phyloP scores from a whole-genome alignment of 2,329 filamentous ascomycete genomes.

The Tolypocladium ophioglossoides region DNA sequence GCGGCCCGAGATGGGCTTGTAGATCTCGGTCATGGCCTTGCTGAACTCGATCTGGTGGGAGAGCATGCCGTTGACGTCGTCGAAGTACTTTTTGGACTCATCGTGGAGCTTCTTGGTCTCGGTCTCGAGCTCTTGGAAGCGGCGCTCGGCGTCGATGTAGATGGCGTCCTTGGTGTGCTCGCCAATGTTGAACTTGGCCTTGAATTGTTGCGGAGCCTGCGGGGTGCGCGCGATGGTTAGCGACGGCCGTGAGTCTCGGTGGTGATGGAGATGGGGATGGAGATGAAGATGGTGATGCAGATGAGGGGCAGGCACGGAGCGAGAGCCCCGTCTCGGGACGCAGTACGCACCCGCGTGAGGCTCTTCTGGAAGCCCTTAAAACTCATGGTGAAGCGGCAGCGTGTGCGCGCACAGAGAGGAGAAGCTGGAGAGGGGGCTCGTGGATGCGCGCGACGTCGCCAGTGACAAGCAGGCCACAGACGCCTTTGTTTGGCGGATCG shows the following conservation, averaged over 20 bases:
- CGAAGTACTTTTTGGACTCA: constrained; percentile 94
- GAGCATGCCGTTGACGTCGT: constrained; percentile 97
- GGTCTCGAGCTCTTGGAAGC: constrained; percentile 85
- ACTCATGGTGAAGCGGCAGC: constrained; percentile 55
- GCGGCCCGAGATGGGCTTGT: constrained; percentile 94
- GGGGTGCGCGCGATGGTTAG: neutral
- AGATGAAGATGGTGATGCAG: constrained; percentile 15
- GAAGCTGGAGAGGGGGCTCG: neutral
- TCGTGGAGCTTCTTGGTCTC: constrained; percentile 97
- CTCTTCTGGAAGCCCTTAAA: constrained; percentile 94
- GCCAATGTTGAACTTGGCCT: constrained; percentile 86
- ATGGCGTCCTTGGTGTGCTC: constrained; percentile 92
- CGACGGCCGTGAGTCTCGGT: neutral
- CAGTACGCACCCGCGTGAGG: constrained; percentile 66
- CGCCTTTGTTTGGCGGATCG: neutral
- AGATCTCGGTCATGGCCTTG: constrained; percentile 88
- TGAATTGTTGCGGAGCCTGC: constrained; percentile 82
- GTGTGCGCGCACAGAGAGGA: neutral
- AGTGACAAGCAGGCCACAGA: neutral
- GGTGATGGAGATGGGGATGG: neutral
- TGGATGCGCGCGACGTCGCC: neutral
- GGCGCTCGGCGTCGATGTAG: constrained; percentile 87
- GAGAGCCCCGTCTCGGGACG: constrained; percentile 1
- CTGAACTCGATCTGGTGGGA: constrained; percentile 97
- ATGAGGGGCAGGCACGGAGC: constrained; percentile 18